A percentile compares a stretch with the other conserved stretches of the same genome.
Conservation (phyloP, 2,329 filamentous ascomycete species). For the Monosporascus sp. region DNA sequence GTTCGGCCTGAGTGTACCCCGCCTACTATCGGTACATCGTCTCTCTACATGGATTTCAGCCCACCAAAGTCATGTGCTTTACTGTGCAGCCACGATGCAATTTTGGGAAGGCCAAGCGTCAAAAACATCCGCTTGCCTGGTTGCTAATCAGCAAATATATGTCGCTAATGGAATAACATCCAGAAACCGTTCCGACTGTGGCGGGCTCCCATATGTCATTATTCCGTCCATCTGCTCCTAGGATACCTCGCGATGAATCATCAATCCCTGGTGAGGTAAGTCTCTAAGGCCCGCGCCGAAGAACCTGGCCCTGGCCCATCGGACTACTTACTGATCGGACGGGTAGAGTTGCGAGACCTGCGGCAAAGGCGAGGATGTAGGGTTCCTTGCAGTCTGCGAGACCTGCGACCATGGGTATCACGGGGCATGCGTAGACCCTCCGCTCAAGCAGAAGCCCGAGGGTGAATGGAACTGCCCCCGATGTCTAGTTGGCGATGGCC, state of each 20-base stretch:
- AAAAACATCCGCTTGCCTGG: not conserved
- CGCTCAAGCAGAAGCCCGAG: constrained; percentile 69
- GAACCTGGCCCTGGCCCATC: not conserved
- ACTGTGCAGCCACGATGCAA: constrained; percentile 6
- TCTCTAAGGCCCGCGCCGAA: not conserved
- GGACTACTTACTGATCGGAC: constrained; percentile 11
- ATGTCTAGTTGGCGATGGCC: constrained; percentile 91
- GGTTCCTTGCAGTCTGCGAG: constrained; percentile 75
- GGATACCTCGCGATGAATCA: constrained; percentile 52
- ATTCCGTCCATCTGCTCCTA: constrained; percentile 75
- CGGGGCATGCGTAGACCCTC: constrained; percentile 82
- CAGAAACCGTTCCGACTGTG: constrained; percentile 70
- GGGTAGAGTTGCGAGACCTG: constrained; percentile 78
- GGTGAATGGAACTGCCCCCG: constrained; percentile 94
- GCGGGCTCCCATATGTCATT: constrained; percentile 96
- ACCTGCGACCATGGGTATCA: constrained; percentile 89
- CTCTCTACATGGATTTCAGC: constrained; percentile 6
- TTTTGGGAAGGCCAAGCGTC: constrained; percentile 6
- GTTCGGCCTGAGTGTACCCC: not conserved
- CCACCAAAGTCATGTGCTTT: constrained; percentile 13
- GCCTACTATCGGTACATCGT: not conserved
- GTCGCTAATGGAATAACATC: constrained; percentile 31
- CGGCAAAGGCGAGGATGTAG: constrained; percentile 68
- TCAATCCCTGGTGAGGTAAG: constrained; percentile 39
- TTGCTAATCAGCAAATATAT: constrained; percentile 19